Evolutionary conservation across 2,329 filamentous ascomycete species (phyloP), one percentile per base, ranked within the genome.

Genomic region (Diplocarpon rosae): DNA sequence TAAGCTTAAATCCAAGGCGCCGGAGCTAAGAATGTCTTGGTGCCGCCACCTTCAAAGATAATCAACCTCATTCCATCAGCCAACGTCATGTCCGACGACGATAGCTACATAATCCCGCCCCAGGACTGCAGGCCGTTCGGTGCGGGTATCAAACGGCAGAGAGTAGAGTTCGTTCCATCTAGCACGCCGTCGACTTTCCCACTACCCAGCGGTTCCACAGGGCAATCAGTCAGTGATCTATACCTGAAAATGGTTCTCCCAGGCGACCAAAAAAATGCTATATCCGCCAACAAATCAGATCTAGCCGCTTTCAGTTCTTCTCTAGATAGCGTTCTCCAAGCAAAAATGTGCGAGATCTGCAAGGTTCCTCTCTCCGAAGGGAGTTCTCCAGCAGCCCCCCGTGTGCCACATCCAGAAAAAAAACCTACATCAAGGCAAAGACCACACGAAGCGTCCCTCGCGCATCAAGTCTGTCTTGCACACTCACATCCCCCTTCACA

Each of bases 401-500:
- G 16, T 17, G 33, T 8, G 14, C 24, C 16, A 12, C 33, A 34
- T 9, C 28, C 34, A 28, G 30, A 36, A 31, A 14, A 55, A 12
- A 33, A 3, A 62, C 61, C 53, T 55, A 57, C 3, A 59, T 20
- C 11, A 14, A 56, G 38, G 36, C 10, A 11, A 42, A 49, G 41
- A 49, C 59, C 40, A 28, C 83, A 83, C 60, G 75, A 78, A 56
- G 67, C 72, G 20, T 80, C 75, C 28, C 70, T 85, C 43, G 78
- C 79, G 6, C 85, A 89, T 57, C 83, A 88, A 65, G 72, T 84
- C 31, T 79, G 75, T 49, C 67, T 87, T 1, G 62, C 69, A 3
- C 82, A 86, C 58, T 81, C 80, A 0, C 78, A 84, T 47, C 81
- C 82, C 6, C 84, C 84, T 1, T 87, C 83, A 0, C 72, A 80